Conservation (phyloP, 331 rosid species). For the Phaseolus coccineus region DNA sequence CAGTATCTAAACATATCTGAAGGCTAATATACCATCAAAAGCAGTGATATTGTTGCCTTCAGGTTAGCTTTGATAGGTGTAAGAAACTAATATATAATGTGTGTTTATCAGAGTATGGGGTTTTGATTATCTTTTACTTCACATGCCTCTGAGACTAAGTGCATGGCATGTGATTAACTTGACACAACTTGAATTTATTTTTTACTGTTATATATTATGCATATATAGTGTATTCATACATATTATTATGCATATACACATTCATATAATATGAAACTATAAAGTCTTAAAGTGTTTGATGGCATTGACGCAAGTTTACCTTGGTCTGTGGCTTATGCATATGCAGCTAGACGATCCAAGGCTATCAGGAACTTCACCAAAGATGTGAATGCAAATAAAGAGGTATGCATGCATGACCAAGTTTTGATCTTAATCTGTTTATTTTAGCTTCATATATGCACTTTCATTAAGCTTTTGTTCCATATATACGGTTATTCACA, state of each 20-base stretch:
- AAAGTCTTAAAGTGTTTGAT: conserved; percentile 7
- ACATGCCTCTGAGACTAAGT: neutral
- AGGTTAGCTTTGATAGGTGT: neutral
- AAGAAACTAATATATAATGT: conserved; percentile 24
- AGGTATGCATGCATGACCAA: conserved; percentile 48
- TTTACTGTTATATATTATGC: neutral
- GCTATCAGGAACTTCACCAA: conserved; percentile 41
- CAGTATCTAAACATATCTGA: too few relatives aligned
- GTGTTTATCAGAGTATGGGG: neutral
- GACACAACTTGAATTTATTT: neutral
- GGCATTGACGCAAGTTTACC: neutral
- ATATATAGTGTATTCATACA: neutral
- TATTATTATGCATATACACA: neutral
- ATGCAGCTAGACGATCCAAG: conserved; percentile 62
- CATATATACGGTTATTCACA: neutral
- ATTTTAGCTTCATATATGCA: neutral
- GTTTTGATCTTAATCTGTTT: neutral
- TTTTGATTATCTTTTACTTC: neutral
- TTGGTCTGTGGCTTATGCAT: conserved; percentile 36
- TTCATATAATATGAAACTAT: neutral
- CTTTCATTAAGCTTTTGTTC: neutral
- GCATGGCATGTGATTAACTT: conserved; percentile 30
- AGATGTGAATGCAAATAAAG: conserved; percentile 51
- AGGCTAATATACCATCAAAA: neutral
- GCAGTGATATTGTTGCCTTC: neutral